Percentiles rank a stretch among this genome's conserved stretches.
These are phyloP conservation scores for Naganishia friedmannii DNA, from an alignment of 768 basidiomycete genomes.

Conservation along the genomic window DNA sequence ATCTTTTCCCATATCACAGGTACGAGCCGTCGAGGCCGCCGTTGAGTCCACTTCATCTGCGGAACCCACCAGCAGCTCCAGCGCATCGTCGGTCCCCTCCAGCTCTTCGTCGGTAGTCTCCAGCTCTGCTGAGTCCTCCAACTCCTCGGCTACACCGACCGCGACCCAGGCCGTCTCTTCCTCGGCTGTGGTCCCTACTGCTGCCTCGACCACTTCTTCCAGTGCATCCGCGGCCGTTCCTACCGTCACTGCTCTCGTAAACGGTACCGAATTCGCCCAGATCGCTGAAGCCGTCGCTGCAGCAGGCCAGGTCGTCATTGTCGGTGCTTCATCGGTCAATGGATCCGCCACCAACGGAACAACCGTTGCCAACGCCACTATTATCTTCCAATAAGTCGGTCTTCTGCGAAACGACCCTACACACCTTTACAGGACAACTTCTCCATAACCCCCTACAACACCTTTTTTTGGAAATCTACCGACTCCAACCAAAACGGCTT, in stretches of 20 bases:
- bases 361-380: conserved; percentile 16
- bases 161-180: neutral
- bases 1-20: neutral
- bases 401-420: conserved; percentile 10
- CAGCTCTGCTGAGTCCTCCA: neutral
- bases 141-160: conserved; percentile 1
- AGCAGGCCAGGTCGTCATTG: conserved; percentile 10
- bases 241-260: conserved; percentile 15
- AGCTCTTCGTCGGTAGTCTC: conserved; percentile 1
- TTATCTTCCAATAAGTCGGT: conserved; percentile 21
- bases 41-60: neutral
- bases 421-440: conserved; percentile 8
- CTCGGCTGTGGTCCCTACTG: neutral
- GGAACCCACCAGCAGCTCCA: neutral
- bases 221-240: neutral
- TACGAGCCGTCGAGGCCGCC: conserved; percentile 2
- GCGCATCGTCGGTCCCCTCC: conserved; percentile 14
- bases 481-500: neutral
- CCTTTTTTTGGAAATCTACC: neutral
- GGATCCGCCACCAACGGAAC: conserved; percentile 6
- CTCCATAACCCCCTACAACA: no score
- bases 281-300: neutral
- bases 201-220: neutral
- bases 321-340: neutral
- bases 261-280: neutral